phyloP scores from a whole-genome alignment of 2,329 filamentous ascomycete species.

The Neofusicoccum kwambonambiense region DNA sequence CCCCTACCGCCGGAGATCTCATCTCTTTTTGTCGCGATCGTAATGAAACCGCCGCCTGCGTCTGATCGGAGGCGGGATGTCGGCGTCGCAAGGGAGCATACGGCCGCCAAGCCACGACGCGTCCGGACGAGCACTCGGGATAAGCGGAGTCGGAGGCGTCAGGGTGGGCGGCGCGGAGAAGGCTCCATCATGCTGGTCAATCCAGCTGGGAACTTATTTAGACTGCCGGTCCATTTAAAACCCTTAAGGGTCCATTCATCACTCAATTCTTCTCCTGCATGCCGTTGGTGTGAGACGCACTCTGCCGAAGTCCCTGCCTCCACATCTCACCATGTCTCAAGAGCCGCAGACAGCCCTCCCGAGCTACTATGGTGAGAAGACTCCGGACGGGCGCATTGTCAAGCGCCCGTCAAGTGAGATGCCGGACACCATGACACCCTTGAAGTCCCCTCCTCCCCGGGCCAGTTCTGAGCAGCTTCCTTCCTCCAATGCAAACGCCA shows the following conservation, averaged over 20 bases:
- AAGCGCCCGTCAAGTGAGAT: conserved; percentile 18
- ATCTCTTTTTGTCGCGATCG: conserved; percentile 15
- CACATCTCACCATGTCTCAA: not conserved
- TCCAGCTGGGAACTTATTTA: conserved; percentile 6
- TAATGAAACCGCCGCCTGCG: conserved; percentile 7
- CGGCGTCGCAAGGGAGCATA: not conserved
- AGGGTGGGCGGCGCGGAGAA: not conserved
- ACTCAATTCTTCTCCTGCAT: not conserved
- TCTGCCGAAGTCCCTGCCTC: not conserved
- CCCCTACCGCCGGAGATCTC: not conserved
- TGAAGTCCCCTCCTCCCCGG: conserved; percentile 5
- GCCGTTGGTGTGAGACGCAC: not conserved
- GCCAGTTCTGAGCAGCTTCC: conserved; percentile 10
- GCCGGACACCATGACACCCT: not conserved
- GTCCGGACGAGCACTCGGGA: not conserved
- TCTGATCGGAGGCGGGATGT: conserved; percentile 13
- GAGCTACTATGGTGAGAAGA: conserved; percentile 17
- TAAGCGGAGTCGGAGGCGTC: not conserved
- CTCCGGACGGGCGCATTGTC: conserved; percentile 18
- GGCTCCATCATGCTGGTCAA: not conserved
- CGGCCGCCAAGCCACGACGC: not conserved
- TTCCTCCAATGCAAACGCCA: not conserved
- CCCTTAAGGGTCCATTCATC: not conserved
- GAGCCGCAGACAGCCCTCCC: conserved; percentile 15
- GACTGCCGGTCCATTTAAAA: not conserved